A percentile compares a stretch with the other conserved stretches of the same genome.
Evolutionary conservation across 163 green algal genomes (phyloP).

Genomic region (Trebouxiophyceae sp.): DNA sequence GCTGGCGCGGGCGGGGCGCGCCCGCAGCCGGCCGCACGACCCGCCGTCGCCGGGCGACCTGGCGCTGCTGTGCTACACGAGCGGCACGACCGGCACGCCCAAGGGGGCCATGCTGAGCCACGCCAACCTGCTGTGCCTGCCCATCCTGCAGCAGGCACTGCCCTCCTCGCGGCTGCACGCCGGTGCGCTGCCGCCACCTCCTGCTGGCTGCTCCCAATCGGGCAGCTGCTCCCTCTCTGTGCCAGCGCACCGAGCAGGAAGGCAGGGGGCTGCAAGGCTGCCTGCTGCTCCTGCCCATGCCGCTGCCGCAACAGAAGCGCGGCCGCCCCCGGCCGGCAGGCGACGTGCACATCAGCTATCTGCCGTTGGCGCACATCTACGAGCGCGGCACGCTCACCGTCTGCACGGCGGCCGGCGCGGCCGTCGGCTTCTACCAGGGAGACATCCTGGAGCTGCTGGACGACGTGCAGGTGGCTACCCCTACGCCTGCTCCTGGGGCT

Average conservation of each 20-base stretch:
- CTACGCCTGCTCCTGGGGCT: too few relatives aligned
- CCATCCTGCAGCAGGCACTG: constrained; percentile 32
- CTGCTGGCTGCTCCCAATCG: too few relatives aligned
- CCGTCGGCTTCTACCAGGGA: constrained; percentile 91
- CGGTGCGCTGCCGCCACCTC: too few relatives aligned
- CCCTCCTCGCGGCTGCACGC: too few relatives aligned
- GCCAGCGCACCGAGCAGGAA: too few relatives aligned
- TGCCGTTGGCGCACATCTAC: constrained; percentile 98
- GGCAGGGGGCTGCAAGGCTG: too few relatives aligned
- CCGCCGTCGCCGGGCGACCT: constrained; percentile 69
- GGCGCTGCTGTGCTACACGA: constrained; percentile 94
- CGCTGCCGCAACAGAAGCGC: too few relatives aligned
- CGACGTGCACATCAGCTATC: constrained; percentile 88
- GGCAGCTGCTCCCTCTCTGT: too few relatives aligned
- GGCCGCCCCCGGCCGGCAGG: too few relatives aligned
- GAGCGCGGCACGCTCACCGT: constrained; percentile 78
- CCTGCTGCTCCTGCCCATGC: too few relatives aligned
- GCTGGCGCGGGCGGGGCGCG: constrained; percentile 51
- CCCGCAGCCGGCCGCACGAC: constrained; percentile 63
- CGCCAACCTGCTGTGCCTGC: constrained; percentile 75
- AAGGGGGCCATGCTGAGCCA: constrained; percentile 89
- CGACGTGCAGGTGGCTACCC: constrained; percentile 85
- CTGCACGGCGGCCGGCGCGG: constrained; percentile 49
- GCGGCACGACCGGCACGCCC: constrained; percentile 88
- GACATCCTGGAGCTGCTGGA: constrained; percentile 86